Base-by-base conservation (phyloP, 2,329 filamentous ascomycete genomes). In the Fusarium duplospermum region DNA sequence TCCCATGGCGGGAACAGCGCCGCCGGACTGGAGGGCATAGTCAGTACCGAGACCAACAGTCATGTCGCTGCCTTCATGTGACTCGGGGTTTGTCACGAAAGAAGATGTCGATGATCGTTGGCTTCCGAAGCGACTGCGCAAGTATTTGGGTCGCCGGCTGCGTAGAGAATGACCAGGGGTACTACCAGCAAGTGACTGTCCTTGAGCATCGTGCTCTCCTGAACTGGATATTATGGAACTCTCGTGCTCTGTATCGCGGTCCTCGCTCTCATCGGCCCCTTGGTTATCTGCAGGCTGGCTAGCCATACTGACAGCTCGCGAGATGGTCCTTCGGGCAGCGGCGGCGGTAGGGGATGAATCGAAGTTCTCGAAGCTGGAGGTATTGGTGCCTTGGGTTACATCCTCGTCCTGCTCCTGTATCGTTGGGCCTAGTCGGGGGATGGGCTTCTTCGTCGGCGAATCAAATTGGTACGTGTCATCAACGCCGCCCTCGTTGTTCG, bases 1-100 rank as follows among this genome's bases (percentile, higher is more conserved):
- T 10, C 86, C 88, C 69, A 84, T 79, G 1, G 86, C 85, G 2
- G 94, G 91, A 6, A 90, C 86, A 14, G 94, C 93, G 29, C 94
- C 94, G 20, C 94, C 94, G 3, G 94, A 93, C 78, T 97, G 94
- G 38, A 97, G 85, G 27, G 94, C 93, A 82, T 93, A 96, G 81
- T 98, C 95, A 10, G 91, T 90, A 8, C 93, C 86, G 11, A 86
- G 78, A 8, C 86, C 92, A 20, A 94, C 85, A 6, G 93, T 95
- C 5, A 88, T 89, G 73, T 97, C 94, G 78, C 92, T 96, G n/a
- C 90, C 90, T 38, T 90, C 88, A 52, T 86, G 82, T 6, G 83
- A 83, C n/a, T 89, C 88, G 2, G 85, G 80, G 60, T 88, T 89
- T 18, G 87, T 87, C n/a, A 84, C 79, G 45, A 89, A 87, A 2